A percentile compares a stretch with the other conserved stretches of the same genome.
Conservation (phyloP, 2,329 filamentous ascomycete genomes). For the Microsporum audouinii region DNA sequence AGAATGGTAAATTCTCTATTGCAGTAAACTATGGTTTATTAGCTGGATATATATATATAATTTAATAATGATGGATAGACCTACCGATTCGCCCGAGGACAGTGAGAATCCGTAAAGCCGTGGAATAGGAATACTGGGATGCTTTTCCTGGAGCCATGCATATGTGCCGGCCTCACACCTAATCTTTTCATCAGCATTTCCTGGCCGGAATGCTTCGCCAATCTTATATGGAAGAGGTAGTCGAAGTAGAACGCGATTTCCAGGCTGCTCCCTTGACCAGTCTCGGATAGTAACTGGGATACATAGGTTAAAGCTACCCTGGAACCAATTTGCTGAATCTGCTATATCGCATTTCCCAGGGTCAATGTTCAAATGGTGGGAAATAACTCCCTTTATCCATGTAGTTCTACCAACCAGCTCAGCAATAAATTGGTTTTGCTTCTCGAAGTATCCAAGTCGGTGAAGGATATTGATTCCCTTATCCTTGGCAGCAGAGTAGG, state of each 20-base stretch:
- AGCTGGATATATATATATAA: conserved; percentile 17
- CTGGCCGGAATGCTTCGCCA: conserved; percentile 1
- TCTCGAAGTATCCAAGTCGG: conserved; percentile 10
- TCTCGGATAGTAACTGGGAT: conserved; percentile 13
- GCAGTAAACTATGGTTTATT: conserved; percentile 16
- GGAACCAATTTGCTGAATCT: conserved; percentile 14
- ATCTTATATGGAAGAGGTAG: conserved; percentile 4
- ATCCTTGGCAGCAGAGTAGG: conserved; percentile 16
- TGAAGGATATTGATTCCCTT: conserved; percentile 20
- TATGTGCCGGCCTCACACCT: conserved; percentile 6
- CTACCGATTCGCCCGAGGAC: not conserved
- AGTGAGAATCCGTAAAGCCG: conserved; percentile 14
- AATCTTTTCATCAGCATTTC: conserved; percentile 8
- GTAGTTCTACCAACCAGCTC: conserved; percentile 1
- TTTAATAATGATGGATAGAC: not conserved
- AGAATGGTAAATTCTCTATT: not conserved
- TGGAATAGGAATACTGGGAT: conserved; percentile 11
- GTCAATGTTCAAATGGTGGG: conserved; percentile 10
- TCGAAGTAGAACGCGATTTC: not conserved
- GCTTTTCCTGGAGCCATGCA: conserved; percentile 2
- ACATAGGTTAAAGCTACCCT: conserved; percentile 30
- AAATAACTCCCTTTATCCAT: conserved; percentile 8
- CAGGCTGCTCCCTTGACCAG: not conserved
- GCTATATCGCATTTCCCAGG: conserved; percentile 8
- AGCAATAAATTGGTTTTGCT: conserved; percentile 8